Percentiles rank a stretch among this genome's conserved stretches.
Conservation (phyloP, 768 basidiomycete genomes). For the Dioszegia aurantiaca region DNA sequence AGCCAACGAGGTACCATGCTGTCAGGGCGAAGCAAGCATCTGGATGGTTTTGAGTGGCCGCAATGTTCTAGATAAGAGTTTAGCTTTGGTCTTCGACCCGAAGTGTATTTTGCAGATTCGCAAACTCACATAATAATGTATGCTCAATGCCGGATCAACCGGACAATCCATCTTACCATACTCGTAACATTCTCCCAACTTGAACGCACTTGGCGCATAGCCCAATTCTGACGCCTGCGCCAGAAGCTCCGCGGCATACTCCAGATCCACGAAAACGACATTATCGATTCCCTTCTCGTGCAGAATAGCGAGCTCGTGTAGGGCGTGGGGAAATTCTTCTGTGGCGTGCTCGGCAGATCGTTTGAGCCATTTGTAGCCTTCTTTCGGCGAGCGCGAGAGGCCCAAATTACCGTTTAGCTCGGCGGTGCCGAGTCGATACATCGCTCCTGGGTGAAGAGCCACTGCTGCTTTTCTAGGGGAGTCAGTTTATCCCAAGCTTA, state of each 20-base stretch:
- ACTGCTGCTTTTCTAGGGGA: conserved; percentile 74
- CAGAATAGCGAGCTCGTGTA: conserved; percentile 88
- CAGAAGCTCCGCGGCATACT: conserved; percentile 88
- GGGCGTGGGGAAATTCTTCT: conserved; percentile 90
- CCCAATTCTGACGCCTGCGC: conserved; percentile 94
- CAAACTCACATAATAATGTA: conserved; percentile 90
- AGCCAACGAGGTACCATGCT: conserved; percentile 98
- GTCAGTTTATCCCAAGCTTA: neutral
- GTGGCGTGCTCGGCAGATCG: conserved; percentile 83
- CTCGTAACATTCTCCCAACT: conserved; percentile 96
- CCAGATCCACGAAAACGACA: conserved; percentile 92
- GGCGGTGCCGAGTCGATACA: conserved; percentile 93
- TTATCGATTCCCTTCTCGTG: conserved; percentile 99
- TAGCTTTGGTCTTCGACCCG: conserved; percentile 3
- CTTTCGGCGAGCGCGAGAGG: conserved; percentile 78
- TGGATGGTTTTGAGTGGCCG: conserved; percentile 92
- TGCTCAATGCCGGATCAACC: conserved; percentile 91
- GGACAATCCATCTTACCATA: conserved; percentile 99
- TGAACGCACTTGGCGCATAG: conserved; percentile 92
- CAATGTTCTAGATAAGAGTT: conserved; percentile 77
- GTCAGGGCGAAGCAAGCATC: conserved; percentile 98
- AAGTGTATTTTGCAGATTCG: neutral
- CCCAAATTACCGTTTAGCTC: conserved; percentile 95
- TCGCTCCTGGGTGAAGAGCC: conserved; percentile 84
- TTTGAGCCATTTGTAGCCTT: conserved; percentile 98